Base-by-base conservation (phyloP, 345 rosid genomes). In the Gossypium anomalum region DNA sequence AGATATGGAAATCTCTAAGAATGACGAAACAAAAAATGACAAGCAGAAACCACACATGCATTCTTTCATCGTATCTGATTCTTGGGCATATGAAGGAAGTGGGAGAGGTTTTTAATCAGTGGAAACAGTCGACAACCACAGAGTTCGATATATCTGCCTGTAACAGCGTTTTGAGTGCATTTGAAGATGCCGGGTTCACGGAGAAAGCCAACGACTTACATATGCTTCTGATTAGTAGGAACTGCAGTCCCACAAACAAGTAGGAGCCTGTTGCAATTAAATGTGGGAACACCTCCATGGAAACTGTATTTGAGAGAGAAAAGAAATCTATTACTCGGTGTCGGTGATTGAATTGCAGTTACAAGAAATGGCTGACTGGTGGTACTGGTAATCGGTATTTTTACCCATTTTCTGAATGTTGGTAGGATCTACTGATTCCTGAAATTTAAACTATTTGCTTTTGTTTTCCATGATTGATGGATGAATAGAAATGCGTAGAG, bases 1-100 rank as follows among this genome's bases (percentile, higher is more conserved):
- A 89, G 80, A 94, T 94, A 81, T 92, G 98, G 97, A 92, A 87
- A 78, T 92, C 98, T 61, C 62, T 93, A 79, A 84, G 87, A 78
- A 84, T 87, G 92, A 93, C 97, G 11, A 91, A 88, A 75, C 96
- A 94, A 67, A 94, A 80, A 78, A 84, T 95, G 96, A 95, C 92
- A 0, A 85, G 91, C 79, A 83, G 96, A 79, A 94, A 92, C 85
- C 91, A 81, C 76, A 67, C 88, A 38, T 93, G 96, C 77, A 75
- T 93, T 75, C 77, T 93, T 71, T 93, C 98, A 60, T 87, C 94
- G 0, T 91, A 89, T 84, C 60, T 91, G 78, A 87, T 89, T 83
- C 93, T 93, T 41, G 98, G 97, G 52, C 83, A 84, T 49, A 55
- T 82, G 77, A 88, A 84, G 80, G 98, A 91, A 85, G 91, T 77